Percentiles rank a stretch among this genome's conserved stretches.
Evolutionary conservation across 805 yeast species (phyloP).

Genomic region (Pichia nakasei): DNA sequence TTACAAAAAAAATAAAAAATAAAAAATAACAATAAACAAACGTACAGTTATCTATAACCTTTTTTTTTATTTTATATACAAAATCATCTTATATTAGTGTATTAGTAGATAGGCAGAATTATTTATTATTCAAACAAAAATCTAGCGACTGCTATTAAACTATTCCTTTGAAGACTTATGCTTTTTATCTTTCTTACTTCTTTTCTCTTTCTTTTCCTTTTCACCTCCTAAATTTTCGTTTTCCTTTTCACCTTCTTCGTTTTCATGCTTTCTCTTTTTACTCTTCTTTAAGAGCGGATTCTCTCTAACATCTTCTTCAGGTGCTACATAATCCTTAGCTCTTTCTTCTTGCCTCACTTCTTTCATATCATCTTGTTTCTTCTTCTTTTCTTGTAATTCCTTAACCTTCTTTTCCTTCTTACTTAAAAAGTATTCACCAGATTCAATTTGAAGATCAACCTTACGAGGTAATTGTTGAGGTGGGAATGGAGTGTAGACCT

Average conservation of each 20-base stretch:
- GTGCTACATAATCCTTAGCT: conserved; percentile 75
- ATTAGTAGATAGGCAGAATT: too few species aligned
- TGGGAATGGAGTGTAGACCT: conserved; percentile 97
- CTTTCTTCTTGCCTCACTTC: conserved; percentile 60
- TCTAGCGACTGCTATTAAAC: too few species aligned
- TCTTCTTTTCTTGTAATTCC: conserved; percentile 67
- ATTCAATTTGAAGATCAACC: conserved; percentile 92
- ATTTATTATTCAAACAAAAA: too few species aligned
- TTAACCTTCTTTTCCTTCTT: conserved; percentile 71
- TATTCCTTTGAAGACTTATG: conserved; percentile 3
- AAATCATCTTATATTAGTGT: not conserved
- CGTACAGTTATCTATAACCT: too few species aligned
- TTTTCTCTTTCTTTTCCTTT: conserved; percentile 17
- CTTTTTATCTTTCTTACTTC: conserved; percentile 18
- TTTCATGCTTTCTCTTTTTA: conserved; percentile 23
- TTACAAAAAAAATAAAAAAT: not conserved
- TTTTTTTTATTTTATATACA: not conserved
- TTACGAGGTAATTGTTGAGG: conserved; percentile 95
- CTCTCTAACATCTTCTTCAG: conserved; percentile 51
- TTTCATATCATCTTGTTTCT: conserved; percentile 65
- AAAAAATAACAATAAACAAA: not conserved
- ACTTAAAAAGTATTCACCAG: conserved; percentile 95
- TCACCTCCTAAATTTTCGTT: conserved; percentile 24
- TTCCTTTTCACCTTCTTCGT: conserved; percentile 18
- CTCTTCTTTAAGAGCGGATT: conserved; percentile 27